Conservation (phyloP, 176 grass and related monocot genomes). For the Triticum aestivum region DNA sequence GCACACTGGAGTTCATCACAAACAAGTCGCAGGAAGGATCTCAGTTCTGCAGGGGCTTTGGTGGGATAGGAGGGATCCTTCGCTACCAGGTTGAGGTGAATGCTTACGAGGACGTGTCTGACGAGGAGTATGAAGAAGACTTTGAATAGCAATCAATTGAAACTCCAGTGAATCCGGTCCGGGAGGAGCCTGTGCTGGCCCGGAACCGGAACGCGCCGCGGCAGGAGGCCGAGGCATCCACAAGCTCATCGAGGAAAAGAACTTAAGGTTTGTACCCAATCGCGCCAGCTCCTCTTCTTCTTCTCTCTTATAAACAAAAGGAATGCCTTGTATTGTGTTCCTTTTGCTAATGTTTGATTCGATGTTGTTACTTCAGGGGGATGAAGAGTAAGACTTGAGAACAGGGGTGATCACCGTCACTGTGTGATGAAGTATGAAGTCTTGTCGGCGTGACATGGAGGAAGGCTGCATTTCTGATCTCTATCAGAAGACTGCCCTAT, state of each 20-base stretch:
- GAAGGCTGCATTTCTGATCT: conserved; percentile 8
- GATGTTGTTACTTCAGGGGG: background rate
- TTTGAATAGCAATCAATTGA: conserved; percentile 46
- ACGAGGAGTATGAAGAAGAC: conserved; percentile 34
- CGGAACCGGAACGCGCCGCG: background rate
- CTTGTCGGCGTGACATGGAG: background rate
- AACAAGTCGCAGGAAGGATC: conserved; percentile 47
- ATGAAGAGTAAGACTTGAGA: conserved; percentile 28
- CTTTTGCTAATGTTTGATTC: background rate
- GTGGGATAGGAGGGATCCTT: conserved; percentile 42
- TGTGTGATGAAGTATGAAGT: conserved; percentile 16
- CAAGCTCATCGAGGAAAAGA: conserved; percentile 22
- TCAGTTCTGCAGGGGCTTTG: conserved; percentile 46
- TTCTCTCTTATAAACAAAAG: background rate
- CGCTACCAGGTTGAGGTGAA: conserved; percentile 42
- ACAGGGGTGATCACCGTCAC: background rate
- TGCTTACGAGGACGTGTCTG: conserved; percentile 28
- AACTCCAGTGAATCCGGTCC: conserved; percentile 33
- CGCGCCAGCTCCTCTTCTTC: background rate
- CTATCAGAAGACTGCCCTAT: background rate
- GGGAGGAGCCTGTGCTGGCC: conserved; percentile 43
- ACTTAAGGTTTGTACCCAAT: background rate
- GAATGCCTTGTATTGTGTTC: background rate
- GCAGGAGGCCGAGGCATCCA: conserved; percentile 25
- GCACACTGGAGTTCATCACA: conserved; percentile 37